Evolutionary conservation across 1,284 basidiomycete species (phyloP).

Genomic region (Thecaphora thlaspeos): DNA sequence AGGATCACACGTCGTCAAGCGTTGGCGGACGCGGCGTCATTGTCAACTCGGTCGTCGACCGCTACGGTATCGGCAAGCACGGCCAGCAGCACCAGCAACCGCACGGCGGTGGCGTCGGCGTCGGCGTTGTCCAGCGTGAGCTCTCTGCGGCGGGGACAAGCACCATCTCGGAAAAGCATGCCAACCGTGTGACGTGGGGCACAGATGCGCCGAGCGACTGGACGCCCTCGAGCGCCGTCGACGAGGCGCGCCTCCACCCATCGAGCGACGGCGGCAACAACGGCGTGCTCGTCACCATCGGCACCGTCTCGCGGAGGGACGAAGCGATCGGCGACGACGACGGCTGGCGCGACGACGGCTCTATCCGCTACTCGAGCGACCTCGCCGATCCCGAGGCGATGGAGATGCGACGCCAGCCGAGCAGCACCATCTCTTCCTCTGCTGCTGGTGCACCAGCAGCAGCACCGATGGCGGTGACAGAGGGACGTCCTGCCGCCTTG

Average conservation of each 20-base stretch:
- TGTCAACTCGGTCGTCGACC: too few species aligned
- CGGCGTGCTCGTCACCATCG: slow-evolving; percentile 22
- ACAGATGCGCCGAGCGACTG: neutral
- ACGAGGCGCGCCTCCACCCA: slow-evolving; percentile 1
- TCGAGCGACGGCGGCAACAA: slow-evolving; percentile 8
- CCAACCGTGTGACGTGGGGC: too few species aligned
- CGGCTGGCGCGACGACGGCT: slow-evolving; percentile 11
- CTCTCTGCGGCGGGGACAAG: too few species aligned
- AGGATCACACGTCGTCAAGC: too few species aligned
- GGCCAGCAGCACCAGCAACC: neutral
- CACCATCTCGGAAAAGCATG: too few species aligned
- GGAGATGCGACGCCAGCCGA: too few species aligned
- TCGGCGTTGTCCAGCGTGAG: too few species aligned
- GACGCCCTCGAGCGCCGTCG: too few species aligned
- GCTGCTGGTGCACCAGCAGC: neutral
- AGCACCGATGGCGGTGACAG: too few species aligned
- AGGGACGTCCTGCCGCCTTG: too few species aligned
- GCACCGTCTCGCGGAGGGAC: slow-evolving; percentile 18
- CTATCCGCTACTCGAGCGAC: slow-evolving; percentile 28
- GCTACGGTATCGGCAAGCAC: neutral
- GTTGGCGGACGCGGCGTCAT: too few species aligned
- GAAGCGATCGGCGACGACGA: too few species aligned
- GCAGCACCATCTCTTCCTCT: neutral
- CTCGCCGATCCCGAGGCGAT: slow-evolving; percentile 14
- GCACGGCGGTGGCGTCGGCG: neutral